phyloP scores from a whole-genome alignment of 1,284 basidiomycete species.

The Leucoagaricus sp. region DNA sequence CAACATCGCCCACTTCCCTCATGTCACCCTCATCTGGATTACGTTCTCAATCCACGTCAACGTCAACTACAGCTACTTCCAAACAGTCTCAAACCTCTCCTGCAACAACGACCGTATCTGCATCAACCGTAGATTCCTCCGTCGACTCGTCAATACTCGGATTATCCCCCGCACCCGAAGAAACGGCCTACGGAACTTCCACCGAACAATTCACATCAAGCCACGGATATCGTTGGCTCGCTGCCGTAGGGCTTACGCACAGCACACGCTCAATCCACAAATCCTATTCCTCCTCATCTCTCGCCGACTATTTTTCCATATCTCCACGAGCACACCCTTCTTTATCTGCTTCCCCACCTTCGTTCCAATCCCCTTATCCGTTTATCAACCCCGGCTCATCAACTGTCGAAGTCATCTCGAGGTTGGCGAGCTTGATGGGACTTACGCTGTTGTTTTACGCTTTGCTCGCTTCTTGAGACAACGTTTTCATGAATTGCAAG shows the following conservation, averaged over 20 bases:
- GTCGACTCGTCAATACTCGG: slow-evolving; percentile 2
- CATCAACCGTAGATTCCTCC: slow-evolving; percentile 1
- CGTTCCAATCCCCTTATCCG: not conserved
- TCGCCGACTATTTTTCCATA: not conserved
- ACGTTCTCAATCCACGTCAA: slow-evolving; percentile 8
- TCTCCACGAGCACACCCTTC: no score
- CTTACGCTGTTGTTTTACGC: slow-evolving; percentile 12
- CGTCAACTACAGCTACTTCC: not conserved
- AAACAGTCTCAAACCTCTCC: slow-evolving; percentile 1
- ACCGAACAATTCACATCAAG: not conserved
- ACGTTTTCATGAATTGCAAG: no score
- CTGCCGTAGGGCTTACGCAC: not conserved
- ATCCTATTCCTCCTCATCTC: not conserved
- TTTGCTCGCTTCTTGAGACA: slow-evolving; percentile 11
- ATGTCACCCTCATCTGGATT: not conserved
- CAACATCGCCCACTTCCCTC: not conserved
- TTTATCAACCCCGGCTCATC: not conserved
- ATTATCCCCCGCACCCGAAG: slow-evolving; percentile 2
- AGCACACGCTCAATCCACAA: not conserved
- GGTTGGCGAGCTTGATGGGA: slow-evolving; percentile 6
- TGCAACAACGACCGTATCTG: not conserved
- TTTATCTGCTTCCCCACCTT: not conserved
- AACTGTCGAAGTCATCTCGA: slow-evolving; percentile 2
- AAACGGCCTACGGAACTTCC: not conserved
- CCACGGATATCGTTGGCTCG: not conserved